Evolutionary conservation across 2,329 filamentous ascomycete species (phyloP), one percentile per base, ranked within the genome.

Genomic region (Mycosphaerella sp.): DNA sequence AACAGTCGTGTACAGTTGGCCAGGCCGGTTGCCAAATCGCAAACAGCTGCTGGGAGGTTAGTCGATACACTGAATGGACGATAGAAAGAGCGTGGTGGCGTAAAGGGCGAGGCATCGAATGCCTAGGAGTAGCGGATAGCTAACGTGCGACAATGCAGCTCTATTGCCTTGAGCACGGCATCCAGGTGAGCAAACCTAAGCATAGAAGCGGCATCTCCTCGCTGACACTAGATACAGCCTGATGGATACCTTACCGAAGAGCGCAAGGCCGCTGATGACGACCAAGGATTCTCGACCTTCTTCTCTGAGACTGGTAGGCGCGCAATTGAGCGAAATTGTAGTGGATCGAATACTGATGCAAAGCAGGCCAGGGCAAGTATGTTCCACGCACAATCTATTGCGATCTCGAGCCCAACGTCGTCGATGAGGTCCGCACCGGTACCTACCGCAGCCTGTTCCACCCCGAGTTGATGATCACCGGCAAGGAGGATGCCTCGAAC

Each of bases 11-110:
- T 73, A 69, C 74, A 98, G 93, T 98, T 81, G 93, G 93, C 78
- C 93, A 98, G 84, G 93, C 93, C 73, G 93, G 93, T 86, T 97
- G 93, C 85, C 93, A 98, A 76, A 98, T 98, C 72, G 93, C 91
- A 79, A 98, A 98, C 81, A 93, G 93, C 68, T 97, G 93, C 85
- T 98, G 93, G 93, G 93, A 98, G 89, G 93, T 98, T 79, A 79
- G 88, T 79, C 69, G 67, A 55, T 53, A 41, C 58, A 42, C 49
- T 36, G 18, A 13, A 55, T 60, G 48, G 61, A 55, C 47, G 18
- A 36, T 49, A 36, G 49, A 37, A 45, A 48, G 47, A 55, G 35
- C 43, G 43, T 34, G 35, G 41, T 30, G 39, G 21, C 43, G 52
- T 39, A 49, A 50, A 54, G 49, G 27, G 50, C 55, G 69, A 35